Base-by-base conservation (phyloP, 306 rosid genomes). In the Fagus sylvatica region DNA sequence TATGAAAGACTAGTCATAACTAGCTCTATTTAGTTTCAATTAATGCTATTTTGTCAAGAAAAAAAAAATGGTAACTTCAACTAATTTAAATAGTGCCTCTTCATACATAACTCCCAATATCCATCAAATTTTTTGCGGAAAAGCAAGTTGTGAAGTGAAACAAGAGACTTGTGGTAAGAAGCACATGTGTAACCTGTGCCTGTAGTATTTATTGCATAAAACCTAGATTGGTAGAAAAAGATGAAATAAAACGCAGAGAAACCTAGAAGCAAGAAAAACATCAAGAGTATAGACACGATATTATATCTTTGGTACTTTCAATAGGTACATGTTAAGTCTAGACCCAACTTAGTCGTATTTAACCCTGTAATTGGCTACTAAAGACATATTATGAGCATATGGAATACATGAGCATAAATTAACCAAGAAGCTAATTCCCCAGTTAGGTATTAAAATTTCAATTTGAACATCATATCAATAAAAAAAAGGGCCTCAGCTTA, bases 401-500 rank as follows among this genome's bases (percentile, higher is more conserved):
- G 48, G 34, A 68, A 66, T 19, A 53, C 28, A 48, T 36, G 7
- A 15, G 15, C 15, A 75, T 17, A 62, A 32, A 48, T 72, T 10
- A 68, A 73, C 76, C 41, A 59, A 72, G 71, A 64, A 61, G 28
- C 22, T 62, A 33, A 28, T 13, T 57, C 22, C 9, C 65, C 33
- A 28, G 37, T 57, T 57, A 3, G 12, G 22, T 57, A 28, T 10
- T 57, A 36, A 34, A 62, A 2, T 34, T 62, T 36, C 41, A 46
- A 12, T 32, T 30, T 13, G 37, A 62, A 15, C 4, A 62, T n/a
- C 43, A 62, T 62, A 62, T 62, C 15, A 15, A 34, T 40, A 16
- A 62, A 62, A 16, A 62, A 62, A 34, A 15, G 7, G 43, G 43
- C 43, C 28, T 62, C 43, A 1, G 17, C 37, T 15, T 32, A 34